Evolutionary conservation across 192 early-diverging fungal genomes (phyloP).

Genomic region (Lunasporangiospora selenospora): DNA sequence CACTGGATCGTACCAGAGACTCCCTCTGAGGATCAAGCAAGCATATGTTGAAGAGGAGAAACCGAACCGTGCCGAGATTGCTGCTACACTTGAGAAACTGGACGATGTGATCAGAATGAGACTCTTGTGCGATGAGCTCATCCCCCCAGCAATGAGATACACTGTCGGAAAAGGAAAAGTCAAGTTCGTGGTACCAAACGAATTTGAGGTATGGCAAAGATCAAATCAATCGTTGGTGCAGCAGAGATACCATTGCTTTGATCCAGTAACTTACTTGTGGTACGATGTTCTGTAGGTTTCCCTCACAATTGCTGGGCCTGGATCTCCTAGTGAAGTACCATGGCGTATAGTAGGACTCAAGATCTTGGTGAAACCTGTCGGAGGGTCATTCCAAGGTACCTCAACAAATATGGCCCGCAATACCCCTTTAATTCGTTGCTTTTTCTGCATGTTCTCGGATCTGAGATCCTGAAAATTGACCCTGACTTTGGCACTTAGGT

Average conservation of each 20-base stretch:
- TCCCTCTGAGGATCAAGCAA: conserved; percentile 78
- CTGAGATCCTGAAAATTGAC: too few relatives aligned
- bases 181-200: conserved; percentile 73
- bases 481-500: conserved; percentile 43
- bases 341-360: conserved; percentile 79
- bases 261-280: too few relatives aligned
- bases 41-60: conserved; percentile 60
- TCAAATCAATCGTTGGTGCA: too few relatives aligned
- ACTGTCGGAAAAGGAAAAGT: conserved; percentile 69
- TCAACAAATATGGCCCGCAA: too few relatives aligned
- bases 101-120: conserved; percentile 77
- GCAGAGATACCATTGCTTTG: too few relatives aligned
- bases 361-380: conserved; percentile 67
- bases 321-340: conserved; percentile 50
- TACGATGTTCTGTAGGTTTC: conserved; percentile 68
- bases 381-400: conserved; percentile 50
- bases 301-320: conserved; percentile 72
- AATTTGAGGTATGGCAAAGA: conserved; percentile 72
- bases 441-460: too few relatives aligned
- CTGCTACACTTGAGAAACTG: conserved; percentile 64
- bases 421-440: too few relatives aligned
- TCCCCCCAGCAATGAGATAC: conserved; percentile 75
- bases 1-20: conserved; percentile 79
- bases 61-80: conserved; percentile 64
- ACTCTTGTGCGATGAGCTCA: conserved; percentile 71